Evolutionary conservation across 2,329 filamentous ascomycete genomes (phyloP), one percentile per base, ranked within the genome.

Genomic region (Aspergillus luchuensis): DNA sequence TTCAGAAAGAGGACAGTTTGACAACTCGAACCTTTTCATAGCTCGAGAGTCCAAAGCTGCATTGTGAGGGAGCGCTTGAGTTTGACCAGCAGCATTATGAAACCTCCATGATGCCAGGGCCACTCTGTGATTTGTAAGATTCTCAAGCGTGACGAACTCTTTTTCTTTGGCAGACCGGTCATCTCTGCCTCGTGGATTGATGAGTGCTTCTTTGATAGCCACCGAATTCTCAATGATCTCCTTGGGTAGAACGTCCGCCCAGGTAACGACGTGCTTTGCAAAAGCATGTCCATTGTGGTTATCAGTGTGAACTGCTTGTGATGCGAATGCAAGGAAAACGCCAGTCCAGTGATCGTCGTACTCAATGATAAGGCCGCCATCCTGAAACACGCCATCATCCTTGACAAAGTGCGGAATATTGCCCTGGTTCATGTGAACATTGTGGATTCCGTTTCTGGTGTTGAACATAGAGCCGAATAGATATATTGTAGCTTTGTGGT

Each of bases 391-490:
- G 5, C 63, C 63, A 17, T 65, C 58, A 21, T 67, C 65, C 2
- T 7, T 5, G 11, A 23, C 11, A 10, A 47, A 67, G 3, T 28
- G 15, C 4, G 13, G 8, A 8, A 58, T 39, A 15, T 59, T 67
- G 23, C 65, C 65, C 50, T 67, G 65, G 19, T 67, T 65, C 65
- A 65, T 65, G 51, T 67, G 65, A 1, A 65, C 43, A 23, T 67
- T 58, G 13, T 67, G 65, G 19, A 67, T 65, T 4, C 63, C 63
- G 0, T 56, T 45, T 21, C 23, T 41, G 10, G 51, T 45, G 11
- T 28, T 41, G 36, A 65, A 66, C 21, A 30, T 25, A 0, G 51
- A 60, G 2, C 65, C 65, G 41, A 63, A 67, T 0, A 67, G 2
- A n/a, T 65, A 67, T 5, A 65, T 45, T 5, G 51, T 33, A 8